phyloP scores from a whole-genome alignment of 805 yeast genomes.

The Isabelozyma gotoi region DNA sequence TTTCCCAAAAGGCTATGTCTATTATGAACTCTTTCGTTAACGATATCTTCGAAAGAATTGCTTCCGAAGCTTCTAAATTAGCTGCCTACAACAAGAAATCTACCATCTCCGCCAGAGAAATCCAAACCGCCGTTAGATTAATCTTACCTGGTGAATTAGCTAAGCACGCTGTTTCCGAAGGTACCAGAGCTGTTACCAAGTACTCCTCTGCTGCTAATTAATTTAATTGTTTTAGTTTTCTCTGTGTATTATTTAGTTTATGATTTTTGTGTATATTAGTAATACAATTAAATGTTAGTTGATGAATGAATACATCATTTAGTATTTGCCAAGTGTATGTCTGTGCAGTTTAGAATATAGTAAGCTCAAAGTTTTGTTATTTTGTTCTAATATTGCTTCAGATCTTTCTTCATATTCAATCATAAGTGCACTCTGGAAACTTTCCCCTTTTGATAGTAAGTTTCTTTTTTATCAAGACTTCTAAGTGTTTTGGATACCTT shows the following conservation, averaged over 20 bases:
- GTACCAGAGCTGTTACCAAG: slow-evolving; percentile 41
- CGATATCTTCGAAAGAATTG: slow-evolving; percentile 38
- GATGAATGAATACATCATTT: too few relatives aligned
- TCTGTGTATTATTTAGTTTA: neutral
- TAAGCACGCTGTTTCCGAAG: slow-evolving; percentile 40
- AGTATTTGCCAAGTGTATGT: too few relatives aligned
- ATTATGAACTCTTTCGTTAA: slow-evolving; percentile 39
- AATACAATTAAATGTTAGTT: neutral
- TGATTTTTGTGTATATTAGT: neutral
- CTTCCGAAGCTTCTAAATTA: slow-evolving; percentile 37
- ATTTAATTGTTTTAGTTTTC: slow-evolving; percentile 3
- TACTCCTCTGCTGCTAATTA: slow-evolving; percentile 38
- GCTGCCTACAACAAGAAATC: slow-evolving; percentile 42
- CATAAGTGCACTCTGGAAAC: too few relatives aligned
- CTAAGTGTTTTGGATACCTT: too few relatives aligned
- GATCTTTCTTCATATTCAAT: too few relatives aligned
- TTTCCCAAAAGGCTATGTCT: slow-evolving; percentile 39
- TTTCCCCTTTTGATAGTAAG: too few relatives aligned
- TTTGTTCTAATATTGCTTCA: too few relatives aligned
- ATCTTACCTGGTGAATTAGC: slow-evolving; percentile 42
- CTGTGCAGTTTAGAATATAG: too few relatives aligned
- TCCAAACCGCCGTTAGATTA: slow-evolving; percentile 39
- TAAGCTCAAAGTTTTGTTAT: too few relatives aligned
- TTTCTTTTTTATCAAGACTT: too few relatives aligned
- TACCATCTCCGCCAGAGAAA: slow-evolving; percentile 38